phyloP scores from a whole-genome alignment of 192 early-diverging fungal genomes.

The Funneliformis mosseae region DNA sequence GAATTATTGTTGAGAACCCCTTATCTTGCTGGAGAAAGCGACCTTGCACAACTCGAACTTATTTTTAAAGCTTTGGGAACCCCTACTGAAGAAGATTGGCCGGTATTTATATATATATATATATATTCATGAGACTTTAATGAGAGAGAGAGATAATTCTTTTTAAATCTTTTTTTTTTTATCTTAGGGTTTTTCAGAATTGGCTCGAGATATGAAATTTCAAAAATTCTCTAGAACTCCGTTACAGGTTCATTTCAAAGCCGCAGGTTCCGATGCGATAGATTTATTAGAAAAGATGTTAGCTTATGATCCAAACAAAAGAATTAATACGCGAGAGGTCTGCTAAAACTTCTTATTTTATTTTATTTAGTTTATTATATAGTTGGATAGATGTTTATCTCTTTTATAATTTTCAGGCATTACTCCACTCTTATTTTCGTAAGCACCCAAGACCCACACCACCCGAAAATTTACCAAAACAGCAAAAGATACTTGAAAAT shows the following conservation, averaged over 20 bases:
- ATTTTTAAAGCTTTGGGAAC: slow-evolving; percentile 84
- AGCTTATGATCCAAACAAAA: slow-evolving; percentile 78
- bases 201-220: slow-evolving; percentile 76
- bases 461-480: slow-evolving; percentile 66
- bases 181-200: slow-evolving; percentile 61
- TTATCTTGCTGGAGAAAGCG: slow-evolving; percentile 82
- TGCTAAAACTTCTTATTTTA: slow-evolving; percentile 3
- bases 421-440: slow-evolving; percentile 75
- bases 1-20: slow-evolving; percentile 92
- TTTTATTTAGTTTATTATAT: neutral
- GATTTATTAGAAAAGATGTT: slow-evolving; percentile 87
- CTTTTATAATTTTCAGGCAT: slow-evolving; percentile 45
- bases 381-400: neutral
- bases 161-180: slow-evolving; percentile 9
- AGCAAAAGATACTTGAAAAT: slow-evolving; percentile 4
- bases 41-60: slow-evolving; percentile 73
- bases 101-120: slow-evolving; percentile 41
- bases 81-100: slow-evolving; percentile 82
- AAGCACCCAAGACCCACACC: slow-evolving; percentile 72
- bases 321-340: slow-evolving; percentile 81
- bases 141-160: neutral
- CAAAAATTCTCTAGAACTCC: slow-evolving; percentile 73
- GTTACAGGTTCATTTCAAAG: slow-evolving; percentile 75
- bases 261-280: slow-evolving; percentile 81
- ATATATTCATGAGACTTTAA: neutral